These are phyloP conservation scores for Leccinum broughii DNA, from an alignment of 768 basidiomycete genomes.

Conservation along the genomic window DNA sequence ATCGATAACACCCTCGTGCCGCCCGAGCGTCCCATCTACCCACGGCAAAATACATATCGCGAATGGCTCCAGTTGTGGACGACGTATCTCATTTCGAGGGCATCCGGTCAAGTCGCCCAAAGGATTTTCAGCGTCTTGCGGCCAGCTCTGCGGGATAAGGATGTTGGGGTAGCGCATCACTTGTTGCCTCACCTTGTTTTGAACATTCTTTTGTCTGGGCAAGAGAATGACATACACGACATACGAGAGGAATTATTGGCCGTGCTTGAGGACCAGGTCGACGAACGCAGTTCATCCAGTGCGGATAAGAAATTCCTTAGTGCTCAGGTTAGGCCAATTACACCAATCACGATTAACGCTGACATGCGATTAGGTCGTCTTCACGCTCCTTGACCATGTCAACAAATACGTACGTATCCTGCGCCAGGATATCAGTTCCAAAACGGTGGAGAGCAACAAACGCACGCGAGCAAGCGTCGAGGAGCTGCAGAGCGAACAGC, in stretches of 20 bases:
- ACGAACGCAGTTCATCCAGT: conserved; percentile 53
- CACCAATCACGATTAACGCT: neutral
- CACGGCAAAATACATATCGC: conserved; percentile 74
- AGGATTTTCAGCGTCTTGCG: conserved; percentile 78
- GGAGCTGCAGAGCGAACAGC: conserved; percentile 48
- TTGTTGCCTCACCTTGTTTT: conserved; percentile 91
- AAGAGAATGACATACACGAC: conserved; percentile 55
- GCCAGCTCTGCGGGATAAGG: conserved; percentile 77
- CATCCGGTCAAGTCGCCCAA: conserved; percentile 56
- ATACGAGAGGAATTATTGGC: conserved; percentile 77
- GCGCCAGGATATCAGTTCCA: conserved; percentile 60
- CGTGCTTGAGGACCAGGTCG: conserved; percentile 87
- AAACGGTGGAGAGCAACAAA: conserved; percentile 50
- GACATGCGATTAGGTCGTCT: conserved; percentile 68
- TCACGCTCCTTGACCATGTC: conserved; percentile 92
- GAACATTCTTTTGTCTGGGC: conserved; percentile 77
- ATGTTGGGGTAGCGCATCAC: conserved; percentile 92
- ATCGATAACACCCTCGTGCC: conserved; percentile 42
- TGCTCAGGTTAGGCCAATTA: conserved; percentile 69
- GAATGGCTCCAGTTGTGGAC: conserved; percentile 97
- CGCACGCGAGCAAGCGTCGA: conserved; percentile 43
- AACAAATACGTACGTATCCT: conserved; percentile 84
- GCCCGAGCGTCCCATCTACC: conserved; percentile 75
- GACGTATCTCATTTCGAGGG: conserved; percentile 69
- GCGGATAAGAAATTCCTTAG: conserved; percentile 85